These are phyloP conservation scores for Dothidotthia symphoricarpi DNA, from an alignment of 2,329 filamentous ascomycete species.

Conservation along the genomic window DNA sequence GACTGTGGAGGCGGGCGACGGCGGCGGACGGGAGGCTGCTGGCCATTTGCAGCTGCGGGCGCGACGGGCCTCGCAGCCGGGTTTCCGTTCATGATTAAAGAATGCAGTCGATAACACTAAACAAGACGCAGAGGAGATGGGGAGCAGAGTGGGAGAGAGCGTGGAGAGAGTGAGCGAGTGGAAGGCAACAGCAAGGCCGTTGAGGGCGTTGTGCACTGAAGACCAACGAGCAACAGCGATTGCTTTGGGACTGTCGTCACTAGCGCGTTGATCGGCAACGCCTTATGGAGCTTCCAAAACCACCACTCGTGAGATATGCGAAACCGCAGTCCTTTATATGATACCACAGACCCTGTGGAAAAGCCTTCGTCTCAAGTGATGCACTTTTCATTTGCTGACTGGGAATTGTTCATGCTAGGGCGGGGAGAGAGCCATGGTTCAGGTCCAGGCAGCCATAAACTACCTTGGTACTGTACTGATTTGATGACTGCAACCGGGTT, in stretches of 20 bases:
- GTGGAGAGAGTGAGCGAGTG: conserved; percentile 8
- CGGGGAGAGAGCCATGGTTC: no score
- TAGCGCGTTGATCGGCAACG: no score
- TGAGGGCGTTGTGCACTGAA: conserved; percentile 9
- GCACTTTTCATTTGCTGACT: no score
- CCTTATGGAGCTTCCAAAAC: no score
- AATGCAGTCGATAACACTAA: no score
- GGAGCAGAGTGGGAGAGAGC: conserved; percentile 25
- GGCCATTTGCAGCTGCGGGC: conserved; percentile 36
- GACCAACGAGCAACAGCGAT: neutral
- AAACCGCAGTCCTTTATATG: no score
- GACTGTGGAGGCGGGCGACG: conserved; percentile 36
- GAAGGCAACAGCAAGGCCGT: conserved; percentile 30
- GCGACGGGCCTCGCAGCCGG: conserved; percentile 21
- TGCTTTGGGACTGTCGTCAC: neutral
- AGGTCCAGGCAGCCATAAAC: no score
- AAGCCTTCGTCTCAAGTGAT: no score
- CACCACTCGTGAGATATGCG: no score
- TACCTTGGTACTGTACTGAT: conserved; percentile 9
- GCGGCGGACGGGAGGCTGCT: conserved; percentile 27
- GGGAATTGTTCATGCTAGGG: no score
- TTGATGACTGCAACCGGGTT: no score
- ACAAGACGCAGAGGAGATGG: conserved; percentile 6
- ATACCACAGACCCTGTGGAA: no score
- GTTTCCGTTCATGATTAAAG: conserved; percentile 19